Evolutionary conservation across 2,329 filamentous ascomycete species (phyloP).

Genomic region (Alternaria brassicae): DNA sequence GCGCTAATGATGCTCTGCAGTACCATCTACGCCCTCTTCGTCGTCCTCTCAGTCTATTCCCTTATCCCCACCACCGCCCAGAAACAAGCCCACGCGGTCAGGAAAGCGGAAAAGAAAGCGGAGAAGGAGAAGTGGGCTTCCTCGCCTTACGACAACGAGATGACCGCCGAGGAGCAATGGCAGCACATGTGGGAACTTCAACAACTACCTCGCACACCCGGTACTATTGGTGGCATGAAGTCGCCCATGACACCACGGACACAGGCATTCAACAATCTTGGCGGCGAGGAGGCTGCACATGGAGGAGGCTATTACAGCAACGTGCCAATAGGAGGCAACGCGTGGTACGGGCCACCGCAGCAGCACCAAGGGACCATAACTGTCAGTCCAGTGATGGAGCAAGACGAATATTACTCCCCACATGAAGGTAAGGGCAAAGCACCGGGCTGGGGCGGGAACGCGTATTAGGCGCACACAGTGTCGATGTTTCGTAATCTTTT

Average conservation of each 20-base stretch:
- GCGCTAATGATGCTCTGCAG: conserved; percentile 48
- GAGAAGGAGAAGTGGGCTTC: conserved; percentile 46
- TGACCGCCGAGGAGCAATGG: conserved; percentile 50
- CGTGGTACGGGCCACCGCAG: conserved; percentile 17
- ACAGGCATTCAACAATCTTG: conserved; percentile 41
- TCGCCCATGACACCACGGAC: conserved; percentile 46
- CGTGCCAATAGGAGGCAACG: conserved; percentile 14
- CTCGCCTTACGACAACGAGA: conserved; percentile 38
- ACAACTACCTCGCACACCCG: conserved; percentile 47
- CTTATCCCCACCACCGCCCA: conserved; percentile 54
- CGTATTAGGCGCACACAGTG: conserved; percentile 14
- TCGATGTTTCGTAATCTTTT: background rate
- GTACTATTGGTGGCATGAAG: conserved; percentile 38
- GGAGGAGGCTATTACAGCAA: conserved; percentile 24
- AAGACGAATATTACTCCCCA: conserved; percentile 31
- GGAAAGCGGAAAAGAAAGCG: conserved; percentile 44
- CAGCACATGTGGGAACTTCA: conserved; percentile 54
- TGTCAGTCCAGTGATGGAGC: conserved; percentile 28
- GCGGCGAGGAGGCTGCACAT: conserved; percentile 23
- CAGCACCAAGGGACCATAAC: conserved; percentile 18
- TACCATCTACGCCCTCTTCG: conserved; percentile 65
- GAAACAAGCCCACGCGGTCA: conserved; percentile 32
- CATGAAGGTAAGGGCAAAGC: conserved; percentile 30
- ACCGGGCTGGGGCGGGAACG: conserved; percentile 10
- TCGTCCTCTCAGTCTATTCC: conserved; percentile 66